Evolutionary conservation across 164 flowering plant genomes (phyloP).

Genomic region (Nymphaea thermarum): DNA sequence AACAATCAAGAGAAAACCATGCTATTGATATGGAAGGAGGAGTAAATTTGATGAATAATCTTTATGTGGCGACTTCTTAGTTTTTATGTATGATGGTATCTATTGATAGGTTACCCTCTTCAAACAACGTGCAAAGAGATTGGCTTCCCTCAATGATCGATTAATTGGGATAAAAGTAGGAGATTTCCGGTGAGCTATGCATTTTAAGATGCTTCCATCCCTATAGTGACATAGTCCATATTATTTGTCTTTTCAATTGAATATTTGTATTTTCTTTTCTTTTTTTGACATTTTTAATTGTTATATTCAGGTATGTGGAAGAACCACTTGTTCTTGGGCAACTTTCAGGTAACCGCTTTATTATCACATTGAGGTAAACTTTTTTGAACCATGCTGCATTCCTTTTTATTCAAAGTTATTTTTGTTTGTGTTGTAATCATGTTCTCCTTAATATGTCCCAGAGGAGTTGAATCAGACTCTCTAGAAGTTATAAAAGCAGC

Average conservation of each 20-base stretch:
- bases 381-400: too few relatives aligned
- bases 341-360: conserved; percentile 88
- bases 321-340: conserved; percentile 90
- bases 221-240: not conserved
- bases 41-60: too few relatives aligned
- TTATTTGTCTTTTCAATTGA: too few relatives aligned
- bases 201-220: not conserved
- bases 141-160: conserved; percentile 72
- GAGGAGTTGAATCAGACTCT: conserved; percentile 79
- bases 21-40: too few relatives aligned
- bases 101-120: conserved; percentile 67
- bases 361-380: conserved; percentile 64
- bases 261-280: not conserved
- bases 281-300: conserved; percentile 1
- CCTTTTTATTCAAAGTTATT: too few relatives aligned
- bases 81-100: too few relatives aligned
- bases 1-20: too few relatives aligned
- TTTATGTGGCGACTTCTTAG: too few relatives aligned
- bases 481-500: conserved; percentile 67
- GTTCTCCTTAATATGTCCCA: conserved; percentile 23
- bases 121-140: conserved; percentile 66
- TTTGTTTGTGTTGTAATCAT: too few relatives aligned
- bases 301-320: conserved; percentile 47
- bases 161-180: conserved; percentile 92
- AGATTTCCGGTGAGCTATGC: conserved; percentile 61